These are phyloP conservation scores for Margaritispora aquatica DNA, from an alignment of 495 filamentous ascomycete genomes.

Conservation along the genomic window DNA sequence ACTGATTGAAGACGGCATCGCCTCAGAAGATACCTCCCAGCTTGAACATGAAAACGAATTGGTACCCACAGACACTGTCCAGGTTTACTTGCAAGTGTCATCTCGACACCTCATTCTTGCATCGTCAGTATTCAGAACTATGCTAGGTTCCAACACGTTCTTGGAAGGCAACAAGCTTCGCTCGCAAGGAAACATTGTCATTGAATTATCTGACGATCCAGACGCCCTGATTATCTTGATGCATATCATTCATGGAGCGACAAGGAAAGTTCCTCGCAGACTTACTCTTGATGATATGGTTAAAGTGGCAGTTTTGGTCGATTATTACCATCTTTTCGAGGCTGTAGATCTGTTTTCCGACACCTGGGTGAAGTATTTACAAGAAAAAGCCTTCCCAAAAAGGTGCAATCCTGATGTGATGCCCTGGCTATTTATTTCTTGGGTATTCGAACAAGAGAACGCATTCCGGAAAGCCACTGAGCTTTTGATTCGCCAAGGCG, in stretches of 20 bases:
- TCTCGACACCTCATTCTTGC: slow-evolving; percentile 4
- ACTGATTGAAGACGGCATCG: too few species aligned
- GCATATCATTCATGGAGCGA: slow-evolving; percentile 42
- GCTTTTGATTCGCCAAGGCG: slow-evolving; percentile 1
- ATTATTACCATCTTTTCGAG: slow-evolving; percentile 42
- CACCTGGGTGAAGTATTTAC: slow-evolving; percentile 35
- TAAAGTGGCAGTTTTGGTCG: slow-evolving; percentile 42
- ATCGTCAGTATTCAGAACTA: not conserved
- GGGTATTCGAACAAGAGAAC: slow-evolving; percentile 9
- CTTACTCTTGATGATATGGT: slow-evolving; percentile 40
- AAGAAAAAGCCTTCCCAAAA: slow-evolving; percentile 10
- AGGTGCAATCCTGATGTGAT: slow-evolving; percentile 28
- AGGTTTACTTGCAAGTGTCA: not conserved
- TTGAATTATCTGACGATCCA: slow-evolving; percentile 21
- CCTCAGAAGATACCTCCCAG: too few species aligned
- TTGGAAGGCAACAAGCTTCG: slow-evolving; percentile 6
- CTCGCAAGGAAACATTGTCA: not conserved
- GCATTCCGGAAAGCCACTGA: slow-evolving; percentile 3
- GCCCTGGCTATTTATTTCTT: slow-evolving; percentile 7
- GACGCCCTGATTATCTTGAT: slow-evolving; percentile 41
- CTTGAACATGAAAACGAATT: too few species aligned
- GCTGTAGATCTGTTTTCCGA: slow-evolving; percentile 35
- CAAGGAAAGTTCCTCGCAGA: slow-evolving; percentile 32
- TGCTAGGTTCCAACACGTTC: slow-evolving; percentile 9
- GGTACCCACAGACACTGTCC: too few species aligned